A percentile compares a stretch with the other conserved stretches of the same genome.
phyloP scores from a whole-genome alignment of 2,329 filamentous ascomycete genomes.

The Xylaria sp. region DNA sequence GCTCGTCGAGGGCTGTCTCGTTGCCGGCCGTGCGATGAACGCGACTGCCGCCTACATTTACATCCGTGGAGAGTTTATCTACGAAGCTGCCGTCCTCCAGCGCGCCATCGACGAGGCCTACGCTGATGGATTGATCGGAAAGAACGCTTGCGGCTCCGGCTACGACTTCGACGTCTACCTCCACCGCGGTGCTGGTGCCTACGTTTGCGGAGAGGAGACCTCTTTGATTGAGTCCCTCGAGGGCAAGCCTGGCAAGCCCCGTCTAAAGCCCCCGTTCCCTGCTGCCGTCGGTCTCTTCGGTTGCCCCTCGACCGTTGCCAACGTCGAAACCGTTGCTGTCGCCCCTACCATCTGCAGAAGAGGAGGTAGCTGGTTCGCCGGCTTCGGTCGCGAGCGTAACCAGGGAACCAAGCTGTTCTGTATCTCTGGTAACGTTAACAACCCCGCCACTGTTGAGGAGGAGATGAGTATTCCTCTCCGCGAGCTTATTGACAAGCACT shows the following conservation, averaged over 20 bases:
- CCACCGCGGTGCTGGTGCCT: conserved; percentile 94
- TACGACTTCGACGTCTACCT: conserved; percentile 98
- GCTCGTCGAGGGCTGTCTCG: conserved; percentile 92
- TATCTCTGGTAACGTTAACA: conserved; percentile 98
- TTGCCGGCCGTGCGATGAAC: conserved; percentile 97
- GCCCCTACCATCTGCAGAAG: conserved; percentile 92
- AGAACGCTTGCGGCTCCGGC: conserved; percentile 94
- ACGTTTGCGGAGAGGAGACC: conserved; percentile 97
- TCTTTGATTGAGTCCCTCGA: conserved; percentile 97
- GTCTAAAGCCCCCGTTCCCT: conserved; percentile 97
- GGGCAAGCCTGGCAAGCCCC: conserved; percentile 97
- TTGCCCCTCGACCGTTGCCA: conserved; percentile 95
- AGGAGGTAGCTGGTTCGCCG: conserved; percentile 86
- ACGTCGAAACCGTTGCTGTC: conserved; percentile 95
- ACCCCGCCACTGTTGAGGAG: conserved; percentile 95
- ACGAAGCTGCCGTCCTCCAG: conserved; percentile 90
- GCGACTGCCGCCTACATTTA: conserved; percentile 98
- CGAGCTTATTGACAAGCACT: conserved; percentile 97
- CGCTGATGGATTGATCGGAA: conserved; percentile 87
- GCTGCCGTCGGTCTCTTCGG: conserved; percentile 96
- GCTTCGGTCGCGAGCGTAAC: conserved; percentile 93
- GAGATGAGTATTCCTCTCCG: conserved; percentile 97
- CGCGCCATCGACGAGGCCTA: conserved; percentile 97
- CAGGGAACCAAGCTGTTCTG: conserved; percentile 96
- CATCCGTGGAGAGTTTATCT: conserved; percentile 96